phyloP scores from a whole-genome alignment of 2,329 filamentous ascomycete species.

The Aspergillus neotritici region DNA sequence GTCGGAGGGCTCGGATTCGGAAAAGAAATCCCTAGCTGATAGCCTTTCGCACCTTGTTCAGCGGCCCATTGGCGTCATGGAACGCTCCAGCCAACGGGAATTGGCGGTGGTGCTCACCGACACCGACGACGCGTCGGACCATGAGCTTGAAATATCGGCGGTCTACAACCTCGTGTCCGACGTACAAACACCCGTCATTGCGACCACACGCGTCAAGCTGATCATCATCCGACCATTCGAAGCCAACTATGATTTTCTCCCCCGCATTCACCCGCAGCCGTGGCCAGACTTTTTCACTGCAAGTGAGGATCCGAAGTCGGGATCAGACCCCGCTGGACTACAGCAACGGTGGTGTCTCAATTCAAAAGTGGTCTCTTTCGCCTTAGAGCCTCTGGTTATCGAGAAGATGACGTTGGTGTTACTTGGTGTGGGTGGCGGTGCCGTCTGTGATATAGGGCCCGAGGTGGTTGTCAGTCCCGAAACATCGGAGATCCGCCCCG shows the following conservation, averaged over 20 bases:
- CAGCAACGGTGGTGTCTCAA: constrained; percentile 75
- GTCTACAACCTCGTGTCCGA: constrained; percentile 77
- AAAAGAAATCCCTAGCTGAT: constrained; percentile 23
- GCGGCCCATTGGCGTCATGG: constrained; percentile 31
- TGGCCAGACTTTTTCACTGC: constrained; percentile 86
- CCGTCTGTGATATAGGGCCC: constrained; percentile 48
- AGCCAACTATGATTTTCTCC: constrained; percentile 80
- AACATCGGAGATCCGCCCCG: constrained; percentile 51
- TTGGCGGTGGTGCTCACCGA: constrained; percentile 47
- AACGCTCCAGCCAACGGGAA: constrained; percentile 25
- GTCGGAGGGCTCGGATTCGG: constrained; percentile 14
- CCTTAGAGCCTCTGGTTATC: constrained; percentile 55
- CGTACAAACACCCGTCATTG: constrained; percentile 71
- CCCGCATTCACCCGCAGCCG: constrained; percentile 66
- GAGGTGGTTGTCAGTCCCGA: constrained; percentile 29
- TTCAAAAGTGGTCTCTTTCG: constrained; percentile 69
- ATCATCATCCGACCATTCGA: constrained; percentile 80
- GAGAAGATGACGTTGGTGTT: constrained; percentile 62
- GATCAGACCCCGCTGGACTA: constrained; percentile 53
- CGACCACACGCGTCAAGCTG: constrained; percentile 63
- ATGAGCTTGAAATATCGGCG: constrained; percentile 66
- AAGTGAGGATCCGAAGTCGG: constrained; percentile 36
- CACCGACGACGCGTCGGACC: constrained; percentile 49
- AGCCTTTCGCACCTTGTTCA: constrained; percentile 28
- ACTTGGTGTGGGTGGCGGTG: constrained; percentile 56